A percentile compares a stretch with the other conserved stretches of the same genome.
These are phyloP conservation scores for Dendrobium huoshanense DNA, from an alignment of 106 monocot genomes.

Conservation along the genomic window DNA sequence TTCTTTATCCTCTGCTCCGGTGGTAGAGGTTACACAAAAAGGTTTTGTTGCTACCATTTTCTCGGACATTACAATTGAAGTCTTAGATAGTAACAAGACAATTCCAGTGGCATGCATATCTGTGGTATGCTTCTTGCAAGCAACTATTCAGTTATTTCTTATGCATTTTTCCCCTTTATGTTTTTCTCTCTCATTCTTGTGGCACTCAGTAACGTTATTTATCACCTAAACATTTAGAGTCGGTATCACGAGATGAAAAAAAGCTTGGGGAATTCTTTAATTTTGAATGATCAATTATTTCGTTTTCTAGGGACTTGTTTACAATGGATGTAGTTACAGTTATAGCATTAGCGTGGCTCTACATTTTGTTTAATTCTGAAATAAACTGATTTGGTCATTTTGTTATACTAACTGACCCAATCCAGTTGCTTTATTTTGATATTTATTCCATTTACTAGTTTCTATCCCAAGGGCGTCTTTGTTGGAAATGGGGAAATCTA, in stretches of 20 bases:
- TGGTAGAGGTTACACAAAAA: slow-evolving; percentile 31
- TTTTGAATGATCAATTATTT: slow-evolving; percentile 1
- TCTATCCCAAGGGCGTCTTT: neutral
- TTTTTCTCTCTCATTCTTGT: neutral
- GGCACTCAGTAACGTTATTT: neutral
- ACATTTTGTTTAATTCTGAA: neutral
- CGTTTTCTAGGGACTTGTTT: neutral
- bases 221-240: neutral
- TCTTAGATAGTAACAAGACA: slow-evolving; percentile 36
- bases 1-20: slow-evolving; percentile 61
- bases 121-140: slow-evolving; percentile 37
- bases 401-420: too few species aligned
- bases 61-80: slow-evolving; percentile 68
- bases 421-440: too few species aligned
- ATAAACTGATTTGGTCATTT: neutral
- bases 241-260: neutral
- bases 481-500: neutral
- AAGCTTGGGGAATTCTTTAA: neutral
- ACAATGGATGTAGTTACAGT: neutral
- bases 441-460: neutral
- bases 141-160: neutral
- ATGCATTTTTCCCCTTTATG: neutral
- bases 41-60: slow-evolving; percentile 48
- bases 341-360: too few species aligned
- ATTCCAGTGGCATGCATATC: slow-evolving; percentile 90